These are phyloP conservation scores for Tolypocladium tropicale DNA, from an alignment of 2,329 filamentous ascomycete species.

Conservation along the genomic window DNA sequence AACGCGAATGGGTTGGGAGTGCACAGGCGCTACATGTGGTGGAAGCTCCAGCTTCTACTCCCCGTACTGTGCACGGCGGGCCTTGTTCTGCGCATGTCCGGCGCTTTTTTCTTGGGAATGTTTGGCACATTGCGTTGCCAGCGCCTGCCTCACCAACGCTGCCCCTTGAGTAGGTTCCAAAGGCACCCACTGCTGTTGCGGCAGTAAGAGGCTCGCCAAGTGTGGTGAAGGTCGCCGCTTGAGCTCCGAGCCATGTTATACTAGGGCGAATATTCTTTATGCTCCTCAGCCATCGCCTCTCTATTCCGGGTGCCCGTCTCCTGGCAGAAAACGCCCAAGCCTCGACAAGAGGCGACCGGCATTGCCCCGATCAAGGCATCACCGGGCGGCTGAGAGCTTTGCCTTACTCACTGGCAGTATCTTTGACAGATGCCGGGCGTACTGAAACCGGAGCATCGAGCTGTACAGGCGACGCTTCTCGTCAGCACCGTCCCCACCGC, in stretches of 20 bases:
- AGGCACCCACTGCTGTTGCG: too few species aligned
- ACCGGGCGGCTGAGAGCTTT: slow-evolving; percentile 39
- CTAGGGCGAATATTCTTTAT: slow-evolving; percentile 45
- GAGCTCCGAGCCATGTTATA: slow-evolving; percentile 29
- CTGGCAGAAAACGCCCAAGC: too few species aligned
- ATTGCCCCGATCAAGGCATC: slow-evolving; percentile 38
- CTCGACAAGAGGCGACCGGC: slow-evolving; percentile 28
- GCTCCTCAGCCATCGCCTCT: slow-evolving; percentile 47
- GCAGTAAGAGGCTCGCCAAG: not conserved
- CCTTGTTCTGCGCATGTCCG: slow-evolving; percentile 33
- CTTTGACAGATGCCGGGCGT: not conserved
- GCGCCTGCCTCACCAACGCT: slow-evolving; percentile 23
- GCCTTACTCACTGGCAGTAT: slow-evolving; percentile 27
- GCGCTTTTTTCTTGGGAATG: slow-evolving; percentile 20
- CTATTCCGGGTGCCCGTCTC: slow-evolving; percentile 31
- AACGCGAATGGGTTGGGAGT: too few species aligned
- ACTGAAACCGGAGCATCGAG: not conserved
- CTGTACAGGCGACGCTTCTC: slow-evolving; percentile 32
- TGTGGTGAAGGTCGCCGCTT: not conserved
- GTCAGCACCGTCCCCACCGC: slow-evolving; percentile 37
- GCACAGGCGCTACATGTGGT: not conserved
- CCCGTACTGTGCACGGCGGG: slow-evolving; percentile 41
- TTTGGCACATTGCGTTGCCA: too few species aligned
- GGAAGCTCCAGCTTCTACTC: not conserved
- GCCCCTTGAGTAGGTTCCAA: slow-evolving; percentile 24